Percentiles rank a stretch among this genome's conserved stretches.
These are phyloP conservation scores for Zostera marina DNA, from an alignment of 116 monocot species.

Conservation along the genomic window DNA sequence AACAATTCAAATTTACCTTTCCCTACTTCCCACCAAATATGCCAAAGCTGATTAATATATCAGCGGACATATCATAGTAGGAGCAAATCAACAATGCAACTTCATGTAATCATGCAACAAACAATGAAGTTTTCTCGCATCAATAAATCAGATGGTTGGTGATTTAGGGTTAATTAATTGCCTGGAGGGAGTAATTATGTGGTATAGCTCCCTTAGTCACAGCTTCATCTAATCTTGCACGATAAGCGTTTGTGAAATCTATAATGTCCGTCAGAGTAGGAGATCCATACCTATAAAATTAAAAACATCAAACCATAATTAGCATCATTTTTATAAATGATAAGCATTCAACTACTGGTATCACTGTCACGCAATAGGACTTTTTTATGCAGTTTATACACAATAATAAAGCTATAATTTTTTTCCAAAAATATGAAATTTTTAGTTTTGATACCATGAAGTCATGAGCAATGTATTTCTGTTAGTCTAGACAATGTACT, in stretches of 20 bases:
- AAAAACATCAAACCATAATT: background rate
- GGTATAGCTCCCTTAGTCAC: constrained; percentile 41
- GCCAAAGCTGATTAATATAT: too few species aligned
- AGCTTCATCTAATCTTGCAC: constrained; percentile 53
- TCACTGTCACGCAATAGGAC: too few species aligned
- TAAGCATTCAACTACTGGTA: background rate
- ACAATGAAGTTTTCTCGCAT: background rate
- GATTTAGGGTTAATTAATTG: constrained; percentile 7
- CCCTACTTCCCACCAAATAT: too few species aligned
- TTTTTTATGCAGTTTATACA: too few species aligned
- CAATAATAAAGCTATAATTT: too few species aligned
- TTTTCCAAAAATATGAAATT: too few species aligned
- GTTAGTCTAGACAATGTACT: too few species aligned
- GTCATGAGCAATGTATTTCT: too few species aligned
- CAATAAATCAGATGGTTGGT: background rate
- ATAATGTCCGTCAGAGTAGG: constrained; percentile 76
- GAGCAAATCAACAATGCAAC: too few species aligned
- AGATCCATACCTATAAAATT: constrained; percentile 61
- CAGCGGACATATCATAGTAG: too few species aligned
- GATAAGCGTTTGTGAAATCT: constrained; percentile 59
- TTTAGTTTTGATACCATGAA: too few species aligned
- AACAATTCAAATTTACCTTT: too few species aligned
- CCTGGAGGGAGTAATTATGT: constrained; percentile 52
- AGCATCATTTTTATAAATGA: background rate
- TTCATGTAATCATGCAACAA: background rate